Percentiles rank a stretch among this genome's conserved stretches.
These are phyloP conservation scores for Phenoliferia sp. DNA, from an alignment of 1,284 basidiomycete genomes.

Conservation along the genomic window DNA sequence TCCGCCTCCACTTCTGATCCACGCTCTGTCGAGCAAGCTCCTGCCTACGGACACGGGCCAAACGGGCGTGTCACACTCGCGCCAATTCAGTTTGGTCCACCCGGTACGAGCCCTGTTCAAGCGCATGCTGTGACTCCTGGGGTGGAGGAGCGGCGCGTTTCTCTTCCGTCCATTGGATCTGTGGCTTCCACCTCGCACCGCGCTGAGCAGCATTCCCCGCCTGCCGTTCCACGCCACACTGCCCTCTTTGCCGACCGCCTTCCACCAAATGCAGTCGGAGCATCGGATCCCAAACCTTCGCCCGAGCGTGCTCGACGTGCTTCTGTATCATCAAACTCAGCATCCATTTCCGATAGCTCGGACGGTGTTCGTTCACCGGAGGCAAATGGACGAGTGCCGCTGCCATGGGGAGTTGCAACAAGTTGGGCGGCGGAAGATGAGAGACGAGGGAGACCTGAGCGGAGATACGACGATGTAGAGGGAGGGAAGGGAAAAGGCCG, in stretches of 20 bases:
- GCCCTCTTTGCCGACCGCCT: background rate
- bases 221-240: background rate
- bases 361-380: conserved; percentile 19
- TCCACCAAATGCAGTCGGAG: background rate
- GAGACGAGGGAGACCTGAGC: conserved; percentile 25
- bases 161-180: conserved; percentile 1
- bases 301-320: background rate
- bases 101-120: background rate
- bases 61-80: conserved; percentile 16
- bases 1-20: background rate
- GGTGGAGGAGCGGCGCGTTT: background rate
- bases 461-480: conserved; percentile 13
- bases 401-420: conserved; percentile 1
- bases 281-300: background rate
- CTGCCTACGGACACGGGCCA: too few species aligned
- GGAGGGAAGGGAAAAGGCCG: conserved; percentile 18
- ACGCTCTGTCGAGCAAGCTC: background rate
- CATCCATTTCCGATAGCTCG: conserved; percentile 10
- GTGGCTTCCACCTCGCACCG: background rate
- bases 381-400: background rate
- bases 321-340: conserved; percentile 26
- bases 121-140: background rate
- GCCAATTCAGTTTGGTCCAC: conserved; percentile 3
- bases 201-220: background rate
- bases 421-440: conserved; percentile 14